Evolutionary conservation across 805 yeast genomes (phyloP), one percentile per base, ranked within the genome.

Genomic region (Teunomyces gatunensis): DNA sequence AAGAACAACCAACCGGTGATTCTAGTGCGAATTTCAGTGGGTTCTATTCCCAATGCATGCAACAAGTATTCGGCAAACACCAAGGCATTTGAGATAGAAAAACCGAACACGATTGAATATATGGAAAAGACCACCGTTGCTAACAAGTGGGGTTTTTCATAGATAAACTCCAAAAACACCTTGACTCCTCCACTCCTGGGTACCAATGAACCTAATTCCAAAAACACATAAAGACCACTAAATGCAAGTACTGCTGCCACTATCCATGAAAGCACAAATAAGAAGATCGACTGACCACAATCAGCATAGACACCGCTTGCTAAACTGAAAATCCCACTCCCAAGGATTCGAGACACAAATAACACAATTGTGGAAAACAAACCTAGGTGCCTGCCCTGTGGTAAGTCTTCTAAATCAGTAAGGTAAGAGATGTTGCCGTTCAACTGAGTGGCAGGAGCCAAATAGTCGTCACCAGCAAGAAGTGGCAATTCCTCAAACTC

Each of bases 121-220:
- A 79, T 53, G 42, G 77, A 72, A 49, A 77, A 75, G 3, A 78
- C 67, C 13, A 79, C 83, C 40, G 80, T 74, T 37, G 77, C 71
- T 58, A 83, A 59, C 68, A 80, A 68, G 44, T 66, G 70, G 0
- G 94, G 95, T 50, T 65, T 77, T 43, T 76, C 74, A 59, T 82
- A 87, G 17, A 85, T 79, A 51, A 77, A 80, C 58, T 86, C 92
- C 47, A 87, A 62, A 52, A 87, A 87, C 17, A 81, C 83, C 58
- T 87, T 87, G 35, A 84, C 78, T 0, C 92, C 95, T 2, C 95
- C 94, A 50, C 84, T 82, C 54, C 86, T 69, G 0, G 92, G 90
- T 7, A 85, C 70, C 57, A 84, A 72, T 6, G 85, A 77, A 0
- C 92, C 94, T 47, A 86, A 63, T 57, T 87, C 92, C 46, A 87